These are phyloP conservation scores for Phyllosticta citribraziliensis DNA, from an alignment of 2,329 filamentous ascomycete genomes.

Conservation along the genomic window DNA sequence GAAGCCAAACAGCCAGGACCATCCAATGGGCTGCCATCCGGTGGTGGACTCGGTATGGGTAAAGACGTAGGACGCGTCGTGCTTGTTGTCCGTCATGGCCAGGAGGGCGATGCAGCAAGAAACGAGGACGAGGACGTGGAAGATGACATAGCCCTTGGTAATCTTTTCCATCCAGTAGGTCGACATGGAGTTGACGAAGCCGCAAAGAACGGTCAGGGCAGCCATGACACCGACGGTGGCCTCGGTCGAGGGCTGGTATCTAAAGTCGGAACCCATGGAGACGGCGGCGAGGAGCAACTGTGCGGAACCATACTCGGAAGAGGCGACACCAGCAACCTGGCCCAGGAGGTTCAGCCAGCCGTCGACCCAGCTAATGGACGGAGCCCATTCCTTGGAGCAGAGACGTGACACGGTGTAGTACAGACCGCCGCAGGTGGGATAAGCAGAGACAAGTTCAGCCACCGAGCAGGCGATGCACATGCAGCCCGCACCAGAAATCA, in stretches of 20 bases:
- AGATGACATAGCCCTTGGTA: constrained; percentile 48
- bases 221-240: constrained; percentile 48
- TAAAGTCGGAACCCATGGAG: constrained; percentile 40
- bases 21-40: constrained; percentile 46
- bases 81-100: constrained; percentile 41
- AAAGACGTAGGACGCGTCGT: constrained; percentile 45
- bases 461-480: constrained; percentile 47
- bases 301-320: constrained; percentile 47
- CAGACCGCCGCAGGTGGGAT: constrained; percentile 46
- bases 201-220: constrained; percentile 42
- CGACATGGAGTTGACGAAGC: constrained; percentile 45
- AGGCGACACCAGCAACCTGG: constrained; percentile 45
- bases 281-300: constrained; percentile 48
- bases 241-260: constrained; percentile 36
- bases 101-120: constrained; percentile 43
- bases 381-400: constrained; percentile 38
- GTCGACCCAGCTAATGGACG: constrained; percentile 38
- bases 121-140: constrained; percentile 45
- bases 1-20: constrained; percentile 52
- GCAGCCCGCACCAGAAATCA: constrained; percentile 46
- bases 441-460: constrained; percentile 48
- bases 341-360: constrained; percentile 45
- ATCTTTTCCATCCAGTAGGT: constrained; percentile 51
- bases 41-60: constrained; percentile 42
- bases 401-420: constrained; percentile 50